Percentiles rank a stretch among this genome's conserved stretches.
Evolutionary conservation across 177 flowering plant genomes (phyloP).

Genomic region (Vitis hybrid): DNA sequence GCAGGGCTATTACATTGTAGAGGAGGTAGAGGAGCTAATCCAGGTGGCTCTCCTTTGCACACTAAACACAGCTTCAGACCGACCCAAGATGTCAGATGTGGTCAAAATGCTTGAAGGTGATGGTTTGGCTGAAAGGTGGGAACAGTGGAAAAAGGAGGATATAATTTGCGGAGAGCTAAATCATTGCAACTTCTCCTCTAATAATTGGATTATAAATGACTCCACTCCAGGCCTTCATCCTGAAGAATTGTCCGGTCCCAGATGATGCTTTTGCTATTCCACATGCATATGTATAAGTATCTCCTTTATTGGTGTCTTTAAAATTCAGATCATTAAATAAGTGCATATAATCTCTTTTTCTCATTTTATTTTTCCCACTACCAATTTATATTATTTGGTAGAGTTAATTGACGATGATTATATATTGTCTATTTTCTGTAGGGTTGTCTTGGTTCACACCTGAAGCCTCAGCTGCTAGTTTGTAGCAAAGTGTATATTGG

Average conservation of each 20-base stretch:
- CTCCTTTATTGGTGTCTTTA: too few relatives aligned
- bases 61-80: too few relatives aligned
- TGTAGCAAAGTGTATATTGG: too few relatives aligned
- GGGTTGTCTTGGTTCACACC: too few relatives aligned
- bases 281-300: too few relatives aligned
- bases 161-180: slow-evolving; percentile 31
- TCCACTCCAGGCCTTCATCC: slow-evolving; percentile 33
- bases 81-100: too few relatives aligned
- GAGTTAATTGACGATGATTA: background rate
- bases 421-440: background rate
- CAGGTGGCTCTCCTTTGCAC: slow-evolving; percentile 18
- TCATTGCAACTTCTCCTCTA: slow-evolving; percentile 14
- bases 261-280: slow-evolving; percentile 20
- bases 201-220: slow-evolving; percentile 32
- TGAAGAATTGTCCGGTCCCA: slow-evolving; percentile 49
- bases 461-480: too few relatives aligned
- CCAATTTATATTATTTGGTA: background rate
- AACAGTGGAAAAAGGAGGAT: slow-evolving; percentile 1
- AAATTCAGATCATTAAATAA: too few relatives aligned
- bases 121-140: too few relatives aligned
- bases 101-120: too few relatives aligned
- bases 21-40: slow-evolving; percentile 45
- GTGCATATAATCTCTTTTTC: too few relatives aligned
- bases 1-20: slow-evolving; percentile 29
- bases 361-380: too few relatives aligned